Percentiles rank a stretch among this genome's conserved stretches.
Conservation (phyloP, 345 rosid genomes). For the Chamaenerion angustifolium region DNA sequence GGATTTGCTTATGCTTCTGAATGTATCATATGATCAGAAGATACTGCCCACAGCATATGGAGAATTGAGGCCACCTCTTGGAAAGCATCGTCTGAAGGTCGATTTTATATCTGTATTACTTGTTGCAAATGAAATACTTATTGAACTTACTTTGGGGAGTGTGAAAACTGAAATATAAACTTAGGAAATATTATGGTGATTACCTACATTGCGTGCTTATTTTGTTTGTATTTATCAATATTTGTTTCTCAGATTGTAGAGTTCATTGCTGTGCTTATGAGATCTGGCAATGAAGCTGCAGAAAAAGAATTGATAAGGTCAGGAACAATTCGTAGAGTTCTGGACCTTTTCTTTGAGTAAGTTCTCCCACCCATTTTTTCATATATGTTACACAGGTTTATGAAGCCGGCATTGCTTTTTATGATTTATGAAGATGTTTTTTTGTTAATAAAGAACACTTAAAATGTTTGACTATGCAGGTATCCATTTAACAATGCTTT, state of each 20-base stretch:
- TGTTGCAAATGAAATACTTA: neutral
- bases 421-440: no score
- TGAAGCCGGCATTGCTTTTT: neutral
- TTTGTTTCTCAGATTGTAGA: constrained; percentile 64
- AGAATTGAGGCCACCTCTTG: constrained; percentile 89
- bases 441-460: no score
- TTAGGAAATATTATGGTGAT: neutral
- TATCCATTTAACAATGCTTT: constrained; percentile 90
- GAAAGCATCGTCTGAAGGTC: constrained; percentile 96
- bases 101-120: constrained; percentile 5
- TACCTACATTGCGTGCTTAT: neutral
- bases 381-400: neutral
- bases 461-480: constrained; percentile 25
- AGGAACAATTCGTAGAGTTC: constrained; percentile 55
- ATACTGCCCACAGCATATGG: constrained; percentile 89
- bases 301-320: constrained; percentile 74
- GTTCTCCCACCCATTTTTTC: constrained; percentile 10
- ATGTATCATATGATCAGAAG: constrained; percentile 63
- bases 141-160: neutral
- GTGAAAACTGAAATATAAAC: neutral
- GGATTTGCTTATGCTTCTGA: constrained; percentile 58
- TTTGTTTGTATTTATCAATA: constrained; percentile 7
- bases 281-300: constrained; percentile 68
- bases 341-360: constrained; percentile 85
- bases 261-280: constrained; percentile 82